A percentile compares a stretch with the other conserved stretches of the same genome.
Evolutionary conservation across 352 stramenopile species (phyloP).

Genomic region (Globisporangium ultimum): DNA sequence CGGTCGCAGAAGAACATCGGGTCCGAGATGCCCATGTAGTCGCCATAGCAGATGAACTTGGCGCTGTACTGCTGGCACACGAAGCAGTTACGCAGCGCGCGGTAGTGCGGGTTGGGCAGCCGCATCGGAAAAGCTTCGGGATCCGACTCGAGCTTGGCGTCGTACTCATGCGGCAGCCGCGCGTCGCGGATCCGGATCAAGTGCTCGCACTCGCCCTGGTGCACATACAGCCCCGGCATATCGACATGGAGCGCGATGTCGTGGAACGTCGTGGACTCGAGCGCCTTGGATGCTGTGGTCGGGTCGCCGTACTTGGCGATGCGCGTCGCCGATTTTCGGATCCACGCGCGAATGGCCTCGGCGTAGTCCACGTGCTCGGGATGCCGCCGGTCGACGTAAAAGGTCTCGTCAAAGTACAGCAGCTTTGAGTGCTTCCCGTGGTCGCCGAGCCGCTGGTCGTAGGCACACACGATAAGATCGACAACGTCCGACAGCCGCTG

Average conservation of each 20-base stretch:
- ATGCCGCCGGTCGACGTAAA: constrained; percentile 54
- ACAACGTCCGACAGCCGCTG: constrained; percentile 48
- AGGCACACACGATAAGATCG: constrained; percentile 60
- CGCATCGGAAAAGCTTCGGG: constrained; percentile 53
- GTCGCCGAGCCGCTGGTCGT: constrained; percentile 51
- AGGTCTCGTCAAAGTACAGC: constrained; percentile 53
- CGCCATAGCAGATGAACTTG: constrained; percentile 77
- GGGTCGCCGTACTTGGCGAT: constrained; percentile 26
- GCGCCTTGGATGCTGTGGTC: constrained; percentile 2
- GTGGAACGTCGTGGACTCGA: constrained; percentile 48
- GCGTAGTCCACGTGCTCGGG: constrained; percentile 49
- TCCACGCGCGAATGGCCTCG: constrained; percentile 48
- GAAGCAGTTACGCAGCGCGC: constrained; percentile 60
- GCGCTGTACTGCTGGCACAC: constrained; percentile 74
- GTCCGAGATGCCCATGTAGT: constrained; percentile 55
- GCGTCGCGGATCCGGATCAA: constrained; percentile 62
- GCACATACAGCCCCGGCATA: constrained; percentile 59
- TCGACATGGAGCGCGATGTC: constrained; percentile 57
- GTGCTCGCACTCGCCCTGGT: constrained; percentile 79
- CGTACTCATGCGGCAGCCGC: constrained; percentile 48
- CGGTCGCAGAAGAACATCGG: constrained; percentile 81
- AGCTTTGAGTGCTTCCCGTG: constrained; percentile 45
- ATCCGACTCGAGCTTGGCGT: constrained; percentile 22
- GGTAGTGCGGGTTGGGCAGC: constrained; percentile 46
- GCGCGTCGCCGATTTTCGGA: constrained; percentile 32